Percentiles rank a stretch among this genome's conserved stretches.
Evolutionary conservation across 2,329 filamentous ascomycete species (phyloP).

Genomic region (Ceratocystis alfenasii): DNA sequence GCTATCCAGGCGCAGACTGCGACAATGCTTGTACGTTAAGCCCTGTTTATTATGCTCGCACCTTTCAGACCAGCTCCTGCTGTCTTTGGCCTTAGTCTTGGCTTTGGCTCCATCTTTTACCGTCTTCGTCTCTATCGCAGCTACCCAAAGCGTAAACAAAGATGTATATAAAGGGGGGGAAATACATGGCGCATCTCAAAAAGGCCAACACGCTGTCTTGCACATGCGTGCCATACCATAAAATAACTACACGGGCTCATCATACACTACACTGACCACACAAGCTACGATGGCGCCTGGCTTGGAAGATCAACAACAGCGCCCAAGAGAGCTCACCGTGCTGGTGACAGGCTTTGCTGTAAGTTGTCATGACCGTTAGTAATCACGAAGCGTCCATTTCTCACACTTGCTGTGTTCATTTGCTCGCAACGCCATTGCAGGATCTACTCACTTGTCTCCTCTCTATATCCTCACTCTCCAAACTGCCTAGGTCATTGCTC

Average conservation of each 20-base stretch:
- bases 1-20: no score
- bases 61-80: no score
- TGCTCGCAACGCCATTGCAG: not conserved
- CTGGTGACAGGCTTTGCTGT: slow-evolving; percentile 52
- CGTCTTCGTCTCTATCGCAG: no score
- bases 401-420: not conserved
- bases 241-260: not conserved
- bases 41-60: no score
- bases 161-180: no score
- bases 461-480: not conserved
- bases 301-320: slow-evolving; percentile 27
- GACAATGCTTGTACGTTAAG: no score
- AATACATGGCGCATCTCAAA: no score
- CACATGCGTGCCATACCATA: not conserved
- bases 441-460: not conserved
- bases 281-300: slow-evolving; percentile 16
- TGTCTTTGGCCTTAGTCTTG: no score
- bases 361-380: slow-evolving; percentile 27
- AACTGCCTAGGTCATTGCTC: not conserved
- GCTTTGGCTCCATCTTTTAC: no score
- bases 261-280: not conserved
- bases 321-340: slow-evolving; percentile 40
- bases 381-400: slow-evolving; percentile 10
- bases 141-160: no score
- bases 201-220: not conserved